A percentile compares a stretch with the other conserved stretches of the same genome.
These are phyloP conservation scores for Amoeboaphelidium occidentale DNA, from an alignment of 371 early-diverging fungal species.

Conservation along the genomic window DNA sequence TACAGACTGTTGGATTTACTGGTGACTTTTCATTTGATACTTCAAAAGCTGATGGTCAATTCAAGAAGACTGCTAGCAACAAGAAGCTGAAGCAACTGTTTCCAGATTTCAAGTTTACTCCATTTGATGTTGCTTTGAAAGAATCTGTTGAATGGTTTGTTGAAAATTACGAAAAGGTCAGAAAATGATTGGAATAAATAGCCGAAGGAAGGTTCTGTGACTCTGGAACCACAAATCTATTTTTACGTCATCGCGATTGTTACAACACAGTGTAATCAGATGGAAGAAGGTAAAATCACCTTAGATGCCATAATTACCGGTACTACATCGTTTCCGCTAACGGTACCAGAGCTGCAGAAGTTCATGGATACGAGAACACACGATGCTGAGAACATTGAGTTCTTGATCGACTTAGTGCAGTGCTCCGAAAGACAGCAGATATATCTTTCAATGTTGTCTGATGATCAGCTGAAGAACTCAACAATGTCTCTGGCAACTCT, in stretches of 20 bases:
- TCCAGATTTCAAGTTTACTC: conserved; percentile 57
- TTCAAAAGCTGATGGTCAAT: conserved; percentile 55
- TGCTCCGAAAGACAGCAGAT: neutral
- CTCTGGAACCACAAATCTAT: too few relatives aligned
- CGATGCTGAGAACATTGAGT: neutral
- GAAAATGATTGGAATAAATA: too few relatives aligned
- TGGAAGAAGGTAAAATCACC: neutral
- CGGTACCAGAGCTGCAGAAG: neutral
- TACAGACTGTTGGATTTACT: conserved; percentile 33
- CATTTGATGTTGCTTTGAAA: conserved; percentile 43
- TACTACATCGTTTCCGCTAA: neutral
- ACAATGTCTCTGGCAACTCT: too few relatives aligned
- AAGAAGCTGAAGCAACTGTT: conserved; percentile 40
- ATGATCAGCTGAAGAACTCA: neutral
- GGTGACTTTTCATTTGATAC: conserved; percentile 43
- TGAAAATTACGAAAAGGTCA: conserved; percentile 25
- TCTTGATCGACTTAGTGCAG: neutral
- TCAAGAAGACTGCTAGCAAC: conserved; percentile 63
- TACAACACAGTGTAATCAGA: too few relatives aligned
- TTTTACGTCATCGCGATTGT: too few relatives aligned
- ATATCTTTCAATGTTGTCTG: neutral
- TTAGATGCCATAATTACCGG: neutral
- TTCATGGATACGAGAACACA: neutral
- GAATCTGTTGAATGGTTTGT: conserved; percentile 56
- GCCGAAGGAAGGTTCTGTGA: too few relatives aligned